Base-by-base conservation (phyloP, 768 basidiomycete species). In the Amanita rubescens region DNA sequence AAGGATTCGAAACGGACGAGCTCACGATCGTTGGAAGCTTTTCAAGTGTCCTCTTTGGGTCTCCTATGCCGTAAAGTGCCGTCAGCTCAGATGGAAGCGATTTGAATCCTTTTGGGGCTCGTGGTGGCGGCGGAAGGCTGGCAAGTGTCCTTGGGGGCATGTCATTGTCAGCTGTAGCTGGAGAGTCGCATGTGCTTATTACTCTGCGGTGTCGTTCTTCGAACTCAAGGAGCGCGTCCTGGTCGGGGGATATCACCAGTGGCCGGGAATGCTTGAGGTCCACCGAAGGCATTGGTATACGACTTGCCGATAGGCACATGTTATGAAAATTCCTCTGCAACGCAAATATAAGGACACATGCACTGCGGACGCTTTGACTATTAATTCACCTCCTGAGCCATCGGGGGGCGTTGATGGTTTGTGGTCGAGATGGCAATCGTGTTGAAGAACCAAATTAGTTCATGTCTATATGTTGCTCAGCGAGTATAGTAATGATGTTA, bases 211-310 rank as follows among this genome's bases (percentile, higher is more conserved):
- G 67, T 48, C 70, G 71, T 48, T 81, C 77, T 47, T 82, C 82
- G 55, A 81, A 76, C 60, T 81, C 75, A 49, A 84, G 68, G 7
- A 84, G 59, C 22, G 81, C 82, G 56, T 83, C 77, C 43, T 82
- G 74, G 58, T 84, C 74, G 0, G 81, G 76, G 2, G 80, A 82
- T 49, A 83, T 84, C 10, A 73, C 66, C 43, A 82, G 63, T 0
- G 72, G 65, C 38, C 52, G 63, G 44, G 64, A 61, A 52, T 27
- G 38, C 20, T 33, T 52, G 41, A 25, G 32, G 7, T 34, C 43
- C 22, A 2, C 32, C 7, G 50, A 17, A 19, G 30, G 20, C 5
- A 3, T 32, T 48, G 46, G 3, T 9, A 20, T 48, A 9, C 32
- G 12, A 20, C 30, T 35, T 22, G 33, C 27, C 30, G 30, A 25